Evolutionary conservation across 176 grass and related monocot genomes (phyloP).

Genomic region (Otatea glauca): DNA sequence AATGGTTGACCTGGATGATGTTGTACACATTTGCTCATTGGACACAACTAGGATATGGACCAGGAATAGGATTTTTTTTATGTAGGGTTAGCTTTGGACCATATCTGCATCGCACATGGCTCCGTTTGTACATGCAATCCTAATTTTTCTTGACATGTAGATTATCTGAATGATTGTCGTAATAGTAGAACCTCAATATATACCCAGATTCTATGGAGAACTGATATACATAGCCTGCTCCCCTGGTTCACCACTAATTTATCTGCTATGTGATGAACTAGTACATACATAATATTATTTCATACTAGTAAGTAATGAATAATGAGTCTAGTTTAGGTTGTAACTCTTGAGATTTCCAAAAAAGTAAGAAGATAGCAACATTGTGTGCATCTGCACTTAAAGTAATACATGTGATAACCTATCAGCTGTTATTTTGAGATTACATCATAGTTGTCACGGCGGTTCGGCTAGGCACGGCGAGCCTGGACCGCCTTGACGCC

Average conservation of each 20-base stretch:
- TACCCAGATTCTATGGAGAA: background rate
- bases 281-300: background rate
- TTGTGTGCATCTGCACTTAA: background rate
- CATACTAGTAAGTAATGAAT: background rate
- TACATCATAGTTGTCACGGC: too few relatives aligned
- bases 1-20: background rate
- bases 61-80: background rate
- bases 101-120: background rate
- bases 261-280: background rate
- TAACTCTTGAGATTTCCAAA: background rate
- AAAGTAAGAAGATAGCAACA: background rate
- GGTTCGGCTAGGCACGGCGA: too few relatives aligned
- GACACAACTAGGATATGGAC: background rate
- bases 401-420: background rate
- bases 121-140: background rate
- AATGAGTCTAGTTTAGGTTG: background rate
- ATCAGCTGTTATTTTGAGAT: background rate
- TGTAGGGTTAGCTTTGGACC: constrained; percentile 7
- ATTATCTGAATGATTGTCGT: background rate
- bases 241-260: background rate
- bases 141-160: background rate
- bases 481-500: too few relatives aligned
- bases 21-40: background rate
- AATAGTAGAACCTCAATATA: background rate
- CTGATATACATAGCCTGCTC: background rate